Conservation (phyloP, 768 basidiomycete genomes). For the Cubamyces lactineus region DNA sequence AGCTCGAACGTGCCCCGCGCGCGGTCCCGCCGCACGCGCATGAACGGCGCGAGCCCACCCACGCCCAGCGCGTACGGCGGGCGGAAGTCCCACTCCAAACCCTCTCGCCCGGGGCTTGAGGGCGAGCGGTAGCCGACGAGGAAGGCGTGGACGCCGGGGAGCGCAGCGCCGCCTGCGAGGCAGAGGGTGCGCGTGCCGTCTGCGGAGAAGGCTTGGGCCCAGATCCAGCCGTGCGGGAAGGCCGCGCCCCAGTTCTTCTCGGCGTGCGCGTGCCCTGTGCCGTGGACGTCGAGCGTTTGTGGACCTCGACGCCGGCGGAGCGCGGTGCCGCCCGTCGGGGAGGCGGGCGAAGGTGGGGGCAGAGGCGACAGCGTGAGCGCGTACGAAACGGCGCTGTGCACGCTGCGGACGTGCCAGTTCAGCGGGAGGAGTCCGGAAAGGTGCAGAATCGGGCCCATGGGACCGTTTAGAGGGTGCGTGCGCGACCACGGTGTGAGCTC, state of each 20-base stretch:
- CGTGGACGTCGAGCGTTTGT: background rate
- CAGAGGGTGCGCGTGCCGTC: conserved; percentile 21
- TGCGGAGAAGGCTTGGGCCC: conserved; percentile 27
- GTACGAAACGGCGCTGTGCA: conserved; percentile 22
- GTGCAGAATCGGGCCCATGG: conserved; percentile 29
- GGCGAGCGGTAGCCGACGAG: conserved; percentile 33
- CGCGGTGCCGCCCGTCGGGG: conserved; percentile 9
- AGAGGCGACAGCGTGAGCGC: conserved; percentile 3
- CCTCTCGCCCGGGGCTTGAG: background rate
- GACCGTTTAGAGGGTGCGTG: conserved; percentile 20
- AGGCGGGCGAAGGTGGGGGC: background rate
- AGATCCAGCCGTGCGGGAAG: conserved; percentile 34
- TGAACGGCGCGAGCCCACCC: conserved; percentile 23
- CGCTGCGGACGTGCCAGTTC: conserved; percentile 34
- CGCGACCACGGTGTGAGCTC: conserved; percentile 25
- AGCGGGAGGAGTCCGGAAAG: conserved; percentile 29
- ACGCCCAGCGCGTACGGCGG: conserved; percentile 29
- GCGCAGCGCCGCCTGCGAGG: conserved; percentile 30
- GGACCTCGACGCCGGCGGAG: too few species aligned
- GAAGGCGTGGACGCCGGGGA: conserved; percentile 30
- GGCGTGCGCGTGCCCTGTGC: conserved; percentile 25
- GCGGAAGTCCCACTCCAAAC: conserved; percentile 30
- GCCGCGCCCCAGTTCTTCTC: conserved; percentile 36
- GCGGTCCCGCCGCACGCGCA: conserved; percentile 26
- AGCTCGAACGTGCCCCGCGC: conserved; percentile 20